Conservation (phyloP, 176 grass and related monocot species). For the Oryza glaberrima region DNA sequence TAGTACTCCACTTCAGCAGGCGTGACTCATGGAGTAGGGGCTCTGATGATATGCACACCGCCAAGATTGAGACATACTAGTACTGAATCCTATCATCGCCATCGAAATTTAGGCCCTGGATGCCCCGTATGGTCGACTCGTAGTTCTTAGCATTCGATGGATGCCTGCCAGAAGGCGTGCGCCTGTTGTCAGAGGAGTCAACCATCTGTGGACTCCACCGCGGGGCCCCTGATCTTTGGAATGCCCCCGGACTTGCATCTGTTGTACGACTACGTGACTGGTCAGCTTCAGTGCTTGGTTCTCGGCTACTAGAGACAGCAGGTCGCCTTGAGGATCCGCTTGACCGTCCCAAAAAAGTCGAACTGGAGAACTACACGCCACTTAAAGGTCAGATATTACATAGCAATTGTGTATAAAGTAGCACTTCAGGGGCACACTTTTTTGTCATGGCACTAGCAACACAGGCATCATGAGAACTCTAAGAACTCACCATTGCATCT, state of each 20-base stretch:
- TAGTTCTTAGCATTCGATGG: constrained; percentile 75
- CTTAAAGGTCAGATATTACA: constrained; percentile 83
- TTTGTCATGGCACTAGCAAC: constrained; percentile 10
- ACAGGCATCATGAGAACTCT: constrained; percentile 23
- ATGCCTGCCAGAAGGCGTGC: constrained; percentile 60
- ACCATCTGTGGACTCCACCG: constrained; percentile 52
- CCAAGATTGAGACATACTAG: constrained; percentile 22
- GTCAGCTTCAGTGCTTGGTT: constrained; percentile 48
- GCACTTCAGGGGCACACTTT: background rate
- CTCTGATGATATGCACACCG: background rate
- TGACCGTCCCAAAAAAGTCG: constrained; percentile 81
- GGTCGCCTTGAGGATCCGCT: constrained; percentile 93
- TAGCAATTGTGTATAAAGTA: constrained; percentile 31
- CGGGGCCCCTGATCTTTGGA: constrained; percentile 54
- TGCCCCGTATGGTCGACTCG: constrained; percentile 77
- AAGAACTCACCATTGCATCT: constrained; percentile 69
- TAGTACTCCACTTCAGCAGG: background rate
- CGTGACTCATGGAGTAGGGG: background rate
- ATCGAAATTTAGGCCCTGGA: constrained; percentile 81
- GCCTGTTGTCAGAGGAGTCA: constrained; percentile 50
- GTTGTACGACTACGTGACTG: constrained; percentile 49
- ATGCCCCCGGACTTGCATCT: constrained; percentile 66
- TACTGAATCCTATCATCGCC: constrained; percentile 56
- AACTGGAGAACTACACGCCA: constrained; percentile 97
- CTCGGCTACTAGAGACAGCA: constrained; percentile 83